phyloP scores from a whole-genome alignment of 148 eudicot species.

The Agrostemma githago region DNA sequence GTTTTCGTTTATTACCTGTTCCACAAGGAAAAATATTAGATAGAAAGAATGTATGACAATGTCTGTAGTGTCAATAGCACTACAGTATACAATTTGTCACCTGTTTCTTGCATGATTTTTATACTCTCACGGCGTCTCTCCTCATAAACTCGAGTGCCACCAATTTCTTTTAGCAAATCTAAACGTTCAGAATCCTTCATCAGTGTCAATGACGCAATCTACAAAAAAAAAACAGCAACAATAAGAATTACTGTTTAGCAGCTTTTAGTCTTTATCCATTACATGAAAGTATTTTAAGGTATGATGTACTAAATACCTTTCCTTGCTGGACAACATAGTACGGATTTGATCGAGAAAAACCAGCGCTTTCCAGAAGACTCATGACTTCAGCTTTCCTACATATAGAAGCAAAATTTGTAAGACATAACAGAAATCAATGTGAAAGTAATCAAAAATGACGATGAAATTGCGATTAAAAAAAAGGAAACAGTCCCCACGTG shows the following conservation, averaged over 20 bases:
- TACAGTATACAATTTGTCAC: conserved; percentile 38
- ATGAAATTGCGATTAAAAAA: conserved; percentile 1
- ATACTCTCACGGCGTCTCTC: conserved; percentile 97
- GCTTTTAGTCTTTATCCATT: neutral
- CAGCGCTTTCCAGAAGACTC: conserved; percentile 98
- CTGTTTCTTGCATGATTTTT: conserved; percentile 98
- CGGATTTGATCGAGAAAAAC: conserved; percentile 98
- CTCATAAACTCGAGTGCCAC: conserved; percentile 97
- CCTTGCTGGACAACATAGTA: conserved; percentile 99
- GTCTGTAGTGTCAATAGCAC: conserved; percentile 13
- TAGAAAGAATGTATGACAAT: neutral
- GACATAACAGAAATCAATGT: conserved; percentile 13
- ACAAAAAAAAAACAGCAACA: conserved; percentile 16
- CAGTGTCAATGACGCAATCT: conserved; percentile 92
- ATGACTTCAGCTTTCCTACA: conserved; percentile 95
- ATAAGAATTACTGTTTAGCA: neutral
- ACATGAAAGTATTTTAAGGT: conserved; percentile 1
- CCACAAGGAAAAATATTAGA: conserved; percentile 1
- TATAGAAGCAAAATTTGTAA: conserved; percentile 8
- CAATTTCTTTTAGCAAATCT: conserved; percentile 97
- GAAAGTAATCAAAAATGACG: neutral
- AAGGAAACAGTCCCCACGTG: conserved; percentile 50
- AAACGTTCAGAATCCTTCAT: conserved; percentile 95
- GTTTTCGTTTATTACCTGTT: conserved; percentile 86
- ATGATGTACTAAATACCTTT: conserved; percentile 42